Conservation (phyloP, 108 stramenopile genomes). For the Cyclotella cryptica region DNA sequence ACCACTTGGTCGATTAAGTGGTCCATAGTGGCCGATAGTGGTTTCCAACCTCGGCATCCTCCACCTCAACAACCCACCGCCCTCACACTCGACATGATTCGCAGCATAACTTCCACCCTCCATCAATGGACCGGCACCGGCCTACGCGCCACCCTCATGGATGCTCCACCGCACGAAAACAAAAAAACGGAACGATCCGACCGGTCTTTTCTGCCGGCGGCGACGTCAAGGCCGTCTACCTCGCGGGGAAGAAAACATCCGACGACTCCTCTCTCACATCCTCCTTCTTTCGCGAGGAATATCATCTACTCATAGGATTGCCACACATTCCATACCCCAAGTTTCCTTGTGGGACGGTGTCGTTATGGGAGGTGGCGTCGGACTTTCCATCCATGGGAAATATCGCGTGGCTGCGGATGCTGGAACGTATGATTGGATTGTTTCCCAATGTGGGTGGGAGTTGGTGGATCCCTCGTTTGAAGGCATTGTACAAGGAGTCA, state of each 20-base stretch:
- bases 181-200: constrained; percentile 52
- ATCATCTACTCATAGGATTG: constrained; percentile 78
- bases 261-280: constrained; percentile 34
- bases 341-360: constrained; percentile 97
- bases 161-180: constrained; percentile 59
- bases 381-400: constrained; percentile 91
- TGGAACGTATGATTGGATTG: constrained; percentile 96
- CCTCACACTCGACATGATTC: constrained; percentile 41
- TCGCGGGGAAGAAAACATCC: constrained; percentile 50
- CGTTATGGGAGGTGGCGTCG: constrained; percentile 99
- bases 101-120: constrained; percentile 59
- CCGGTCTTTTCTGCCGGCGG: constrained; percentile 94
- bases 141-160: constrained; percentile 57
- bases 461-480: constrained; percentile 89
- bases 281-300: constrained; percentile 92
- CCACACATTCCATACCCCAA: constrained; percentile 67
- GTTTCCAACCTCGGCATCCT: constrained; percentile 72
- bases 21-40: too few relatives aligned
- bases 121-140: constrained; percentile 55
- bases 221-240: constrained; percentile 85
- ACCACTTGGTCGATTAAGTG: too few relatives aligned
- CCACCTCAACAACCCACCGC: constrained; percentile 69
- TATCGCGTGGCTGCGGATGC: constrained; percentile 98
- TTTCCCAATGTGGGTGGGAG: constrained; percentile 97
- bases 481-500: constrained; percentile 27